These are phyloP conservation scores for Cryptococcus hybrid DNA, from an alignment of 1,284 basidiomycete genomes.

Conservation along the genomic window DNA sequence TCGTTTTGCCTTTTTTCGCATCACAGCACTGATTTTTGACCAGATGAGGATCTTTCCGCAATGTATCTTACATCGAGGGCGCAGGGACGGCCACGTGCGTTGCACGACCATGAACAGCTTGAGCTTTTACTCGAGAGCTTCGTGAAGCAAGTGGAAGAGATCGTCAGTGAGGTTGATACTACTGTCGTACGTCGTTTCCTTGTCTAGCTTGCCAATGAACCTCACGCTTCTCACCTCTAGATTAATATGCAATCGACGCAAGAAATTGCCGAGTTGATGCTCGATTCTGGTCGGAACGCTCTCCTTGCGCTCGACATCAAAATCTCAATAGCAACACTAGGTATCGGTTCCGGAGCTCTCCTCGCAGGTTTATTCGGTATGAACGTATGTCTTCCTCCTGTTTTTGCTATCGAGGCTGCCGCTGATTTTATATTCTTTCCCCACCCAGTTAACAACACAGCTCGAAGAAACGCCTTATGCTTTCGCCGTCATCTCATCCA, in stretches of 20 bases:
- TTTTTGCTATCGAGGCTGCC: background rate
- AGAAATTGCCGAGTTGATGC: slow-evolving; percentile 94
- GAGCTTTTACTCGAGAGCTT: slow-evolving; percentile 92
- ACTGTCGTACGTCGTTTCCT: slow-evolving; percentile 63
- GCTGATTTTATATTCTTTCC: background rate
- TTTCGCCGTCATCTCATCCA: slow-evolving; percentile 44
- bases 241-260: slow-evolving; percentile 92
- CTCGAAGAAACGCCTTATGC: slow-evolving; percentile 48
- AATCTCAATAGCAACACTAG: slow-evolving; percentile 91
- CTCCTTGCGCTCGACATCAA: slow-evolving; percentile 88
- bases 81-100: slow-evolving; percentile 57
- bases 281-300: slow-evolving; percentile 94
- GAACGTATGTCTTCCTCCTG: slow-evolving; percentile 62
- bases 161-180: slow-evolving; percentile 86
- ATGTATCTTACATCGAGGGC: slow-evolving; percentile 88
- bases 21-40: background rate
- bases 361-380: slow-evolving; percentile 92
- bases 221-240: slow-evolving; percentile 48
- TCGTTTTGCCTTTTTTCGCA: background rate
- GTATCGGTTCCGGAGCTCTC: slow-evolving; percentile 88
- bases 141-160: slow-evolving; percentile 92
- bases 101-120: slow-evolving; percentile 85
- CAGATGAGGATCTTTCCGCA: slow-evolving; percentile 87
- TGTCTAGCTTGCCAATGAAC: background rate
- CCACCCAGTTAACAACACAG: slow-evolving; percentile 38